A percentile compares a stretch with the other conserved stretches of the same genome.
phyloP scores from a whole-genome alignment of 2,329 filamentous ascomycete genomes.

The Trichoderma koningiopsis region DNA sequence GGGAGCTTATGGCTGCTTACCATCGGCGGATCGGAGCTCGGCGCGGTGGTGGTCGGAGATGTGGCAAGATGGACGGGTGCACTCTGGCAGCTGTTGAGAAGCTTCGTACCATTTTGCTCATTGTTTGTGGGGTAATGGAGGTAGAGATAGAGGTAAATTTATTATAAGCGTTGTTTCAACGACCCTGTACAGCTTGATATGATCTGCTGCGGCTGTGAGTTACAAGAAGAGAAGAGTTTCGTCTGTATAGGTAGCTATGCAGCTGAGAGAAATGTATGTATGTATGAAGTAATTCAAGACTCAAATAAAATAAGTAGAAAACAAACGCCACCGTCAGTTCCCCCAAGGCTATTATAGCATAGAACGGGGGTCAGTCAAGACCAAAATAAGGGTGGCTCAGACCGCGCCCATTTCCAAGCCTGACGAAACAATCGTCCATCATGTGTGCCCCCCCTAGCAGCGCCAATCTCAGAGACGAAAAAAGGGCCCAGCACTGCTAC shows the following conservation, averaged over 20 bases:
- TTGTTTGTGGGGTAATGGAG: background rate
- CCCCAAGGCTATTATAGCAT: background rate
- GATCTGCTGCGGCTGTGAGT: background rate
- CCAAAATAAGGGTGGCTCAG: background rate
- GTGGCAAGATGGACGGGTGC: slow-evolving; percentile 39
- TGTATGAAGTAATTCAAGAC: background rate
- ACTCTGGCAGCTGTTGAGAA: slow-evolving; percentile 42
- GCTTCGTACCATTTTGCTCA: slow-evolving; percentile 4
- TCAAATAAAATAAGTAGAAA: background rate
- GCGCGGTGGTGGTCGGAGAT: slow-evolving; percentile 36
- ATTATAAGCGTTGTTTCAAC: background rate
- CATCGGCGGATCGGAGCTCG: slow-evolving; percentile 39
- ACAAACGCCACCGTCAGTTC: background rate
- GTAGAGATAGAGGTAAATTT: background rate
- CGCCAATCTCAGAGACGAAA: background rate
- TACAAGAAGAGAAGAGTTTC: background rate
- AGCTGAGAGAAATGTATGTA: background rate
- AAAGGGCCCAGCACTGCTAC: too few relatives aligned
- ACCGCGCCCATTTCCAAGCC: background rate
- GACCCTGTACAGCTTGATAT: too few relatives aligned
- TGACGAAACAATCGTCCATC: background rate
- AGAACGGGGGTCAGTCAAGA: background rate
- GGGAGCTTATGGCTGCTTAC: slow-evolving; percentile 12
- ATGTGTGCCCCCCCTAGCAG: background rate
- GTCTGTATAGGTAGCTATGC: background rate